Evolutionary conservation across 306 rosid genomes (phyloP).

Genomic region (Quercus suber): DNA sequence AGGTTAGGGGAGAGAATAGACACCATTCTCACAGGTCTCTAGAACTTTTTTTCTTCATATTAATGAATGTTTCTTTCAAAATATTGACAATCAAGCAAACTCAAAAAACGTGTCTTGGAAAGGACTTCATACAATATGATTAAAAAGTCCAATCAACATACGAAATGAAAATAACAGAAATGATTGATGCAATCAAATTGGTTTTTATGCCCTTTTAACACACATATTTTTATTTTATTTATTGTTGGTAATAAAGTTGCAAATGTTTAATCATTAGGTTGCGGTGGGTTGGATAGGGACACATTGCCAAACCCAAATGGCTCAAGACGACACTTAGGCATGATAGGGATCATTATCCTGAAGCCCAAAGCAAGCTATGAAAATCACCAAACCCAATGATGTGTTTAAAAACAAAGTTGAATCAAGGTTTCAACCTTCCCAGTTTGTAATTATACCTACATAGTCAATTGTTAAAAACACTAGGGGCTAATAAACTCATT

Average conservation of each 20-base stretch:
- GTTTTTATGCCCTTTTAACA: slow-evolving; percentile 29
- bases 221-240: background rate
- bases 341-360: background rate
- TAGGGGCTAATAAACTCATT: background rate
- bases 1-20: slow-evolving; percentile 2
- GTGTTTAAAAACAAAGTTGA: background rate
- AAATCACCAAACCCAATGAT: slow-evolving; percentile 4
- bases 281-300: slow-evolving; percentile 59
- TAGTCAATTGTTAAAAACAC: background rate
- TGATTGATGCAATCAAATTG: slow-evolving; percentile 41
- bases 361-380: background rate
- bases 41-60: no score
- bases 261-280: slow-evolving; percentile 23
- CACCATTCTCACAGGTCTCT: no score
- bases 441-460: background rate
- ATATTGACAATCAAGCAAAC: slow-evolving; percentile 27
- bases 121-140: slow-evolving; percentile 28
- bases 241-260: slow-evolving; percentile 43
- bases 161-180: slow-evolving; percentile 33
- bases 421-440: background rate
- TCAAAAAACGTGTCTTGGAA: slow-evolving; percentile 39
- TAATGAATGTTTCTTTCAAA: slow-evolving; percentile 16
- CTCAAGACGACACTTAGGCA: slow-evolving; percentile 4
- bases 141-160: slow-evolving; percentile 31
- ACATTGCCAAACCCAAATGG: slow-evolving; percentile 66